Conservation (phyloP, 306 rosid species). For the Malus orientalis region DNA sequence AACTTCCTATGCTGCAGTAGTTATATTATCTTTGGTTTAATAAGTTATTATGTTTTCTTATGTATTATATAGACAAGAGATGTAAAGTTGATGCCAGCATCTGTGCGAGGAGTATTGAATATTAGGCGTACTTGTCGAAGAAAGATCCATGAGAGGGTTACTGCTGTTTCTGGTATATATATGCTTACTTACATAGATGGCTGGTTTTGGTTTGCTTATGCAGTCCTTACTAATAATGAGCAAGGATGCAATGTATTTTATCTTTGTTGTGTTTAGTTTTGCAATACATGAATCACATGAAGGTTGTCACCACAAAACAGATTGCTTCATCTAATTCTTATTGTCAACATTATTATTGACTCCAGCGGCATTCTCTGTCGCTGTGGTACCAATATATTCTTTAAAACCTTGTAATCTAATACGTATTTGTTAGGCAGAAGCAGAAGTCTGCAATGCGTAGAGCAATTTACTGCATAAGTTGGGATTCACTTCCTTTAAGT, state of each 20-base stretch:
- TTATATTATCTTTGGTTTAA: background rate
- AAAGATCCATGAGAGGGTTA: slow-evolving; percentile 76
- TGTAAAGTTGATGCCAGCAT: slow-evolving; percentile 61
- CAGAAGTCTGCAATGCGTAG: background rate
- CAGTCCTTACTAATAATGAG: background rate
- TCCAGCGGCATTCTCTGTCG: background rate
- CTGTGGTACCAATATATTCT: background rate
- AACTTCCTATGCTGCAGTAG: background rate
- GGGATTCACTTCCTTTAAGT: background rate
- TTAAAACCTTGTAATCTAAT: background rate
- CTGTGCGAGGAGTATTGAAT: slow-evolving; percentile 47
- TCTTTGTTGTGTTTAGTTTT: background rate
- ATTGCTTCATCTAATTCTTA: background rate
- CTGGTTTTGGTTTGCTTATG: slow-evolving; percentile 9
- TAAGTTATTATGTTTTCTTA: slow-evolving; percentile 7
- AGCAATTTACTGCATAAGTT: background rate
- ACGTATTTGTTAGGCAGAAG: background rate
- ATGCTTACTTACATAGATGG: background rate
- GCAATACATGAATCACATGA: background rate
- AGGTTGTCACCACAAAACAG: background rate
- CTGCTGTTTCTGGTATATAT: slow-evolving; percentile 67
- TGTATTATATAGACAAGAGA: slow-evolving; percentile 60
- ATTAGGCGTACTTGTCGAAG: slow-evolving; percentile 69
- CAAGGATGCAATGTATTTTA: background rate
- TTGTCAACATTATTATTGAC: background rate